These are phyloP conservation scores for Middelhovenomyces tepae DNA, from an alignment of 805 yeast genomes.

Conservation along the genomic window DNA sequence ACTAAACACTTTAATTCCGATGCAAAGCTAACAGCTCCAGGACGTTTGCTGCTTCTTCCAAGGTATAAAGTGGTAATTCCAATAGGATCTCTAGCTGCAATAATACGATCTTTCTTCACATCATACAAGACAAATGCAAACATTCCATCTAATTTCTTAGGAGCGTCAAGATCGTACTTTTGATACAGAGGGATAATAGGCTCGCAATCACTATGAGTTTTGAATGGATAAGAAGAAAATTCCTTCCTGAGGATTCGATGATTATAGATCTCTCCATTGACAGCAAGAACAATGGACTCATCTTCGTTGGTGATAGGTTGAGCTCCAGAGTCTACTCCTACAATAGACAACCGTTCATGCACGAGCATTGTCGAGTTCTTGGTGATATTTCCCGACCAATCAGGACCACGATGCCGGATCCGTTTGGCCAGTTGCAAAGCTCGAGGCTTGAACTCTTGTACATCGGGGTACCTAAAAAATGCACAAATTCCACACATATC, in stretches of 20 bases:
- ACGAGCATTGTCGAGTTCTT: slow-evolving; percentile 75
- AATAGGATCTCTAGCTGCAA: slow-evolving; percentile 98
- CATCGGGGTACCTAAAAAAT: slow-evolving; percentile 73
- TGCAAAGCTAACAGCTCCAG: slow-evolving; percentile 80
- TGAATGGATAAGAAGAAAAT: slow-evolving; percentile 62
- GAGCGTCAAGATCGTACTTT: slow-evolving; percentile 83
- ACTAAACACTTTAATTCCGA: slow-evolving; percentile 89
- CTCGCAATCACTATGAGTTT: slow-evolving; percentile 92
- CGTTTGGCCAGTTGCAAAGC: slow-evolving; percentile 85
- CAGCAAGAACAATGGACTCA: slow-evolving; percentile 65
- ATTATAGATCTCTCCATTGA: slow-evolving; percentile 98
- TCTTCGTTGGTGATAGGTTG: slow-evolving; percentile 88
- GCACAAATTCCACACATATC: slow-evolving; percentile 99
- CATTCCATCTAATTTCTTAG: slow-evolving; percentile 94
- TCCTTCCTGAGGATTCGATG: slow-evolving; percentile 81
- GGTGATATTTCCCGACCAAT: slow-evolving; percentile 82
- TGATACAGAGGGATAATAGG: slow-evolving; percentile 88
- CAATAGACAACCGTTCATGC: slow-evolving; percentile 96
- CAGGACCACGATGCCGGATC: slow-evolving; percentile 99
- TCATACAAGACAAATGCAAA: slow-evolving; percentile 93
- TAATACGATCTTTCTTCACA: slow-evolving; percentile 69
- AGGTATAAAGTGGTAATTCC: slow-evolving; percentile 95
- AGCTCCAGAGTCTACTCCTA: slow-evolving; percentile 95
- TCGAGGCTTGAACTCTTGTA: slow-evolving; percentile 70
- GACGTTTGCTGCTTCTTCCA: slow-evolving; percentile 66